Conservation (phyloP, 139 green algal genomes). For the Closterium sp. region DNA sequence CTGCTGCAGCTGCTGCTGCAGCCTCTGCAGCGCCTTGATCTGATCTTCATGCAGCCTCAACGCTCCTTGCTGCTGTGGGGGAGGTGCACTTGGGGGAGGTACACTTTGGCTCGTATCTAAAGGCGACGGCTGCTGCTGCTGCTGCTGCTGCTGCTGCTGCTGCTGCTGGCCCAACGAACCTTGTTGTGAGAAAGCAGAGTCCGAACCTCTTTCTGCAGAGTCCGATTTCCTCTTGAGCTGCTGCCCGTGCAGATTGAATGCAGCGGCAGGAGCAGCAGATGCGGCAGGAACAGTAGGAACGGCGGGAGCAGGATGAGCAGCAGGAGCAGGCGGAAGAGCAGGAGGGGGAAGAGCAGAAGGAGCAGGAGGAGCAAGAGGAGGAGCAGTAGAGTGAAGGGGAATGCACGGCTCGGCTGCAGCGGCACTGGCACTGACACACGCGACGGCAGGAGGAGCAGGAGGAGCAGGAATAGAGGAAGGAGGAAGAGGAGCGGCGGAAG, state of each 20-base stretch:
- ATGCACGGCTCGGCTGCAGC: no score
- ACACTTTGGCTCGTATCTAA: neutral
- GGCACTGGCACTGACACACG: neutral
- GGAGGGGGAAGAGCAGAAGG: neutral
- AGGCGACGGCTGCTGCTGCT: no score
- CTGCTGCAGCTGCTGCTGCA: neutral
- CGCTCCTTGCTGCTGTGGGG: neutral
- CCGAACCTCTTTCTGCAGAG: no score
- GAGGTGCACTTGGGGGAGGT: no score
- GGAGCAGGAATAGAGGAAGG: neutral
- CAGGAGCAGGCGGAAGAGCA: neutral
- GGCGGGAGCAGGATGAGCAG: neutral
- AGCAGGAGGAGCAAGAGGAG: neutral
- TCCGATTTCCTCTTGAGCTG: no score
- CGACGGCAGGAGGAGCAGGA: neutral
- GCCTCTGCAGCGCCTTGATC: neutral
- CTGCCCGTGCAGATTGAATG: neutral
- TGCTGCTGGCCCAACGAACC: no score
- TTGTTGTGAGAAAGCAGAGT: no score
- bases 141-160: no score
- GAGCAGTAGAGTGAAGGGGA: neutral
- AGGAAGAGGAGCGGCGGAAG: no score
- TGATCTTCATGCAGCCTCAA: neutral
- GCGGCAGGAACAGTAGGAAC: neutral
- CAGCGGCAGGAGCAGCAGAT: neutral